Evolutionary conservation across 1,139 yeast species (phyloP), one percentile per base, ranked within the genome.

Genomic region (Nadsonia starkeyi-henricii): DNA sequence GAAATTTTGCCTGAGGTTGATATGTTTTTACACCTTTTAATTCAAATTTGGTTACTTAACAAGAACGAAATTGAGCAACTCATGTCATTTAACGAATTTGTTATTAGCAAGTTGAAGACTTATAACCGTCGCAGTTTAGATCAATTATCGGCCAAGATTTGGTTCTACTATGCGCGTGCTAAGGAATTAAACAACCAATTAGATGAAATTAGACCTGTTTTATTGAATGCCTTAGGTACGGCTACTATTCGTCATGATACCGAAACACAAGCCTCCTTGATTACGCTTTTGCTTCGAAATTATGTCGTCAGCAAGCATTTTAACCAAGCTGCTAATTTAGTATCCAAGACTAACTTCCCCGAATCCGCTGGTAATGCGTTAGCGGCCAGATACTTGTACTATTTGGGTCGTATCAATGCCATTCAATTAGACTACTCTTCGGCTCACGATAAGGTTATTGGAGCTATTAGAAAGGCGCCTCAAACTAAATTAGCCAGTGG

Each of bases 401-500:
- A 91, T 62, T 71, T 88, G 63, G 93, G 96, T 17, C 80, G 84
- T 57, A 85, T 93, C 60, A 81, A 81, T 61, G 91, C 97, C 2
- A 81, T 91, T 55, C 97, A 91, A 68, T 77, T 93, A 58, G 93
- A 93, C 65, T 93, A 93, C 66, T 80, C 95, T 1, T 72, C 85
- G 20, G 96, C 98, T 1, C 82, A 83, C 61, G 96, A 89, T 59
- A 85, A 80, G 60, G 86, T 85, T 49, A 83, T 86, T 50, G 86
- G 94, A 19, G 96, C 98, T 7, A 83, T 89, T 48, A 81, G 98
- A 70, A 93, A 93, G 65, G 89, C 95, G n/a, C 98, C 98, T 36
- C 96, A 88, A 65, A 85, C 95, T 1, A 73, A 78, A 45, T 77
- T 81, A 54, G 88, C 96, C 4, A 68, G 75, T 46, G 98, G 98